phyloP scores from a whole-genome alignment of 768 basidiomycete species.

The Trametes cingulata region DNA sequence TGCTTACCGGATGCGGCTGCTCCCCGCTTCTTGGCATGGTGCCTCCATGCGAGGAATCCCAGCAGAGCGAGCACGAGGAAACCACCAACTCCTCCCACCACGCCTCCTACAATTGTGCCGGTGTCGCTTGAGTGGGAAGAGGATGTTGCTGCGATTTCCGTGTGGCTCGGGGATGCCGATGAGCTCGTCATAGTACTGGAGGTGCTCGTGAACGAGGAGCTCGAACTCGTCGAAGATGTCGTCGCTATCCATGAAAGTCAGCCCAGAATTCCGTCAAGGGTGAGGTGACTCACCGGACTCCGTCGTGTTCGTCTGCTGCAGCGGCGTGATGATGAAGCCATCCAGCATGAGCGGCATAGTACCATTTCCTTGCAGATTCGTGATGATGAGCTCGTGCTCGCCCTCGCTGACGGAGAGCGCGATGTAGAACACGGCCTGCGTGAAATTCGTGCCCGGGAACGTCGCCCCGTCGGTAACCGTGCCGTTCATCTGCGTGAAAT shows the following conservation, averaged over 20 bases:
- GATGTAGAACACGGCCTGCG: background rate
- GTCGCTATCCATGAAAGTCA: too few relatives aligned
- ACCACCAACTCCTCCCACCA: background rate
- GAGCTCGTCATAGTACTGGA: background rate
- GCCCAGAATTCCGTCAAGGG: too few relatives aligned
- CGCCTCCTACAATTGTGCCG: background rate
- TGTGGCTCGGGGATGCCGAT: background rate
- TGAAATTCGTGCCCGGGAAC: background rate
- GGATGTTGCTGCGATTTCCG: background rate
- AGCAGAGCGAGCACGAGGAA: background rate
- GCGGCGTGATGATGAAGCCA: background rate
- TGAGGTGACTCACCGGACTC: too few relatives aligned
- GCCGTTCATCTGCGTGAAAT: conserved; percentile 5
- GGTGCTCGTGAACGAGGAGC: background rate
- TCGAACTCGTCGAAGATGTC: background rate
- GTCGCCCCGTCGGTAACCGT: background rate
- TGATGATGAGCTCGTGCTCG: conserved; percentile 11
- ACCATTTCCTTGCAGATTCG: background rate
- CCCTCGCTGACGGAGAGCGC: background rate
- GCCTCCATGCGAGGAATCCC: background rate
- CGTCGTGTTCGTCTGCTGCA: background rate
- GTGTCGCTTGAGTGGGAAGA: conserved; percentile 5
- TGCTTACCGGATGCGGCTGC: background rate
- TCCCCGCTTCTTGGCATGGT: background rate
- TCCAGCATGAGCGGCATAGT: background rate